phyloP scores from a whole-genome alignment of 2,329 filamentous ascomycete species.

The Fusarium scirpi region DNA sequence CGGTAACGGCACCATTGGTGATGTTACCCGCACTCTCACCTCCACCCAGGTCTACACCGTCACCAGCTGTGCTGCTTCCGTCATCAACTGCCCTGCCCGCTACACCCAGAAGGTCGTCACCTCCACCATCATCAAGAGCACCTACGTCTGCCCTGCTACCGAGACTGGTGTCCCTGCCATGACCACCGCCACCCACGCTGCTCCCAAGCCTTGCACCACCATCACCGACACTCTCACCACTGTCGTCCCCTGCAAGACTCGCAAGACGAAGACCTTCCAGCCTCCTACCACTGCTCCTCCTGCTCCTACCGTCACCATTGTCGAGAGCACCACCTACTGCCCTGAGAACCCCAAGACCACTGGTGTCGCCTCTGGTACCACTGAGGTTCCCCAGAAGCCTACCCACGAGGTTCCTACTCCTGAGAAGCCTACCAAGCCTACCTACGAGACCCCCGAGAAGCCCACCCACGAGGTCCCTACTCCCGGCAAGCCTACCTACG shows the following conservation, averaged over 20 bases:
- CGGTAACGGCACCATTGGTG: constrained; percentile 21
- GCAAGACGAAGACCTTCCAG: constrained; percentile 44
- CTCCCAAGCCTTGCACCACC: constrained; percentile 35
- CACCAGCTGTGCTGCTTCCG: constrained; percentile 53
- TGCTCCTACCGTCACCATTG: constrained; percentile 40
- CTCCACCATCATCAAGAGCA: constrained; percentile 36
- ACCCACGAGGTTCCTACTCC: not conserved
- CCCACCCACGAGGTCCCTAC: constrained; percentile 1
- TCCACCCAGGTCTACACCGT: constrained; percentile 49
- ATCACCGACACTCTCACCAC: constrained; percentile 46
- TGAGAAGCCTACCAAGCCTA: not conserved
- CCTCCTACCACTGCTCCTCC: constrained; percentile 37
- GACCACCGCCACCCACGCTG: constrained; percentile 13
- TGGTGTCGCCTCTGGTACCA: not conserved
- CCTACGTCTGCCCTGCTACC: constrained; percentile 43
- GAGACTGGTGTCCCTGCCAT: constrained; percentile 29
- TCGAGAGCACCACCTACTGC: constrained; percentile 38
- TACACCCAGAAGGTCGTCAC: constrained; percentile 52
- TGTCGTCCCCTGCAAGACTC: constrained; percentile 43
- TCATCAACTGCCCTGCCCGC: constrained; percentile 56
- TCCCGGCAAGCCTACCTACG: not conserved
- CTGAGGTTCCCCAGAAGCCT: not conserved
- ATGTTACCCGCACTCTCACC: constrained; percentile 41
- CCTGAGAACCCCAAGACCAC: not conserved
- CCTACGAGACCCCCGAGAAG: constrained; percentile 6